Conservation (phyloP, 306 rosid species). For the Casuarina glauca region DNA sequence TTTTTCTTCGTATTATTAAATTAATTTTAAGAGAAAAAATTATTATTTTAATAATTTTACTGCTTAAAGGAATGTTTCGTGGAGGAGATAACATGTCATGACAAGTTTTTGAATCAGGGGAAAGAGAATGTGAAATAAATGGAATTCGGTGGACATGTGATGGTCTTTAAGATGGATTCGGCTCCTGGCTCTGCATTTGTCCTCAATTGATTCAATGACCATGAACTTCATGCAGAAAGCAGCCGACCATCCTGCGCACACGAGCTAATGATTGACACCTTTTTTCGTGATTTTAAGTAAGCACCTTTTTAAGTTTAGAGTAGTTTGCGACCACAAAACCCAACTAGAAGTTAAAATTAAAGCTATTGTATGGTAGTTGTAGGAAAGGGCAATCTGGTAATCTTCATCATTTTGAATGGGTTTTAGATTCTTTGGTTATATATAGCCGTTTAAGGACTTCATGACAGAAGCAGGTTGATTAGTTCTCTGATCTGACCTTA, state of each 20-base stretch:
- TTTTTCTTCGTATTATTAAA: too few relatives aligned
- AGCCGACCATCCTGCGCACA: too few relatives aligned
- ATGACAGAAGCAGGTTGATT: slow-evolving; percentile 14
- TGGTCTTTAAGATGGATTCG: slow-evolving; percentile 2
- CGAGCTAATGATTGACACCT: too few relatives aligned
- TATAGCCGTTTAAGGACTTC: slow-evolving; percentile 34
- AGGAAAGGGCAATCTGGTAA: slow-evolving; percentile 16
- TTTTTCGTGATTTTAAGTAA: too few relatives aligned
- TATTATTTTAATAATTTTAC: too few relatives aligned
- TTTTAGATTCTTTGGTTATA: background rate
- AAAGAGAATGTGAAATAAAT: slow-evolving; percentile 11
- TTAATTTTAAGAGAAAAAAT: too few relatives aligned
- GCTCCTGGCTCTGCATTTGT: slow-evolving; percentile 5
- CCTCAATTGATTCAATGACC: too few relatives aligned
- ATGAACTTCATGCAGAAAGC: too few relatives aligned
- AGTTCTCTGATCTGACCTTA: background rate
- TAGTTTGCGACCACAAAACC: background rate
- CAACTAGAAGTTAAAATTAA: background rate
- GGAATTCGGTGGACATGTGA: slow-evolving; percentile 13
- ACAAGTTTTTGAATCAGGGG: background rate
- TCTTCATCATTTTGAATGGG: slow-evolving; percentile 16
- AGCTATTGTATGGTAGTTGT: background rate
- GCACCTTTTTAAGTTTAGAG: background rate
- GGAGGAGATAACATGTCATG: background rate
- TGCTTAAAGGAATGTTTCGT: background rate